These are phyloP conservation scores for Candida mesenterica DNA, from an alignment of 1,139 yeast species.

Conservation along the genomic window DNA sequence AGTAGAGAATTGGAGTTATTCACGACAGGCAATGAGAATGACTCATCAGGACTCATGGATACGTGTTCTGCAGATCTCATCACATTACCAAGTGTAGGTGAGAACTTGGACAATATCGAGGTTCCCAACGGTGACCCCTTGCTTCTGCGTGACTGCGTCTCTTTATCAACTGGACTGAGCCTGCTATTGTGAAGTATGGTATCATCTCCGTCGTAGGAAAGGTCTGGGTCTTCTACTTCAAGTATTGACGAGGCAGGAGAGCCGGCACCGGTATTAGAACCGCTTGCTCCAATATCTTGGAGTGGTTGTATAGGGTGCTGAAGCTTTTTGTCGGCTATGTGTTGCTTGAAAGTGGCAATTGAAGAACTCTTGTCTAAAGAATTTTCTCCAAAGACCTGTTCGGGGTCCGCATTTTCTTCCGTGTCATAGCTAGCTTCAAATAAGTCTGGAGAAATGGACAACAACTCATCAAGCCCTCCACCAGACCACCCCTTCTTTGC, in stretches of 20 bases:
- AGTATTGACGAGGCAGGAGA: background rate
- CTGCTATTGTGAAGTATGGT: background rate
- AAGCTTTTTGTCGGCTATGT: background rate
- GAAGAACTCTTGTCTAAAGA: conserved; percentile 12
- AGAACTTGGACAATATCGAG: conserved; percentile 4
- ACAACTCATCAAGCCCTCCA: conserved; percentile 72
- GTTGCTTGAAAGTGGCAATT: conserved; percentile 12
- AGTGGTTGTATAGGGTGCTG: background rate
- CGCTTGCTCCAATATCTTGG: background rate
- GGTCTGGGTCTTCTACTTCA: background rate
- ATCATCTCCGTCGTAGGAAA: background rate
- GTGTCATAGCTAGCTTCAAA: conserved; percentile 27
- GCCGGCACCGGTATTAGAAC: background rate
- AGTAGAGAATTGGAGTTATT: conserved; percentile 18
- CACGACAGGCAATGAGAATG: conserved; percentile 33
- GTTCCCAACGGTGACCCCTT: no score
- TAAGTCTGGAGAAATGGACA: conserved; percentile 54
- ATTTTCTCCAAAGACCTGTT: background rate
- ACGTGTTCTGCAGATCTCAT: conserved; percentile 5
- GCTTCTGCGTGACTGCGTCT: no score
- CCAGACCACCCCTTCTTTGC: conserved; percentile 88
- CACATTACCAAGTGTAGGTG: conserved; percentile 4
- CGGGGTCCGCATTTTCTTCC: conserved; percentile 13
- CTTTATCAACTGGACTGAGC: no score
- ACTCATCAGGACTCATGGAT: conserved; percentile 21